Conservation (phyloP, 257 asterid genomes). For the Osmanthus fragrans region DNA sequence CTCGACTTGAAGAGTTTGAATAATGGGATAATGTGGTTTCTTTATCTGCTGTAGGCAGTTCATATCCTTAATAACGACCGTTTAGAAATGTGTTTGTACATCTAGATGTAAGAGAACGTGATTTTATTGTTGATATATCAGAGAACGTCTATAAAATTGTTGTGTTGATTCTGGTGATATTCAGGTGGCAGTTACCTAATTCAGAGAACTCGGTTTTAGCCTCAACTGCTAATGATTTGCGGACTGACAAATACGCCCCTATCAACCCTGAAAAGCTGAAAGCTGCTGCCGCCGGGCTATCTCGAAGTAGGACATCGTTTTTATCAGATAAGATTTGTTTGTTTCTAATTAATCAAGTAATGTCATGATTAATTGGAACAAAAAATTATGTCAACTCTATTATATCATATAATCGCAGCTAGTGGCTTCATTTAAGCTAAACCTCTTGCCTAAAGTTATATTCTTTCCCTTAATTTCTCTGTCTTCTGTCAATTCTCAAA, state of each 20-base stretch:
- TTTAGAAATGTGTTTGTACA: not conserved
- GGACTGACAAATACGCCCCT: slow-evolving; percentile 54
- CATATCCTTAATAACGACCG: not conserved
- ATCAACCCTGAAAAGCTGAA: slow-evolving; percentile 73
- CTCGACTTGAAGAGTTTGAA: not conserved
- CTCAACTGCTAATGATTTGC: slow-evolving; percentile 83
- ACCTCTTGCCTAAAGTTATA: not conserved
- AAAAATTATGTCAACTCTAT: not conserved
- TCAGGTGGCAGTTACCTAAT: slow-evolving; percentile 89
- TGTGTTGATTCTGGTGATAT: not conserved
- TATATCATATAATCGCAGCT: not conserved
- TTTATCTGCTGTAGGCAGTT: not conserved
- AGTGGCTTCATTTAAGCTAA: not conserved
- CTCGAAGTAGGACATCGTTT: slow-evolving; percentile 55
- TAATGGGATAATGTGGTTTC: not conserved
- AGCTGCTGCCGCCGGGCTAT: slow-evolving; percentile 77
- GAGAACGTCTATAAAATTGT: slow-evolving; percentile 3
- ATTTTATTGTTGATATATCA: not conserved
- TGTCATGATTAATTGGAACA: not conserved
- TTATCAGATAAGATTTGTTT: not conserved
- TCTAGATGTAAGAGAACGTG: not conserved
- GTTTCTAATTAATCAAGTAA: not conserved
- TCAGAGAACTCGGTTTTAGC: slow-evolving; percentile 57
- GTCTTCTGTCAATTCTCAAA: not conserved
- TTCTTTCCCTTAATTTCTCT: not conserved